Evolutionary conservation across 1,284 basidiomycete species (phyloP).

Genomic region (Trametes versicolor): DNA sequence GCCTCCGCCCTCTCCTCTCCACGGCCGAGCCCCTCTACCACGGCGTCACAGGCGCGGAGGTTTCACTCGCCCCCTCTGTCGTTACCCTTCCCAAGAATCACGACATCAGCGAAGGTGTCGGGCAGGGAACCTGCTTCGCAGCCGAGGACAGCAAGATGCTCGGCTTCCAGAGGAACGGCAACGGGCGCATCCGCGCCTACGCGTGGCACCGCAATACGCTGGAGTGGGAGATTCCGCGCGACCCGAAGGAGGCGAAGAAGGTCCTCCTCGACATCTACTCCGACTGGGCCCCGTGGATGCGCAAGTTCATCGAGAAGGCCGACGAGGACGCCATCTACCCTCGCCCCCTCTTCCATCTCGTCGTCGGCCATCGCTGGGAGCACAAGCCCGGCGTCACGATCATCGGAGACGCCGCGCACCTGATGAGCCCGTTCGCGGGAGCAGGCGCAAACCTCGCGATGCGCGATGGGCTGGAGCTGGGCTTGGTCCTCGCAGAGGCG

Average conservation of each 20-base stretch:
- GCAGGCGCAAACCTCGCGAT: constrained; percentile 54
- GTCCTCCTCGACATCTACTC: constrained; percentile 18
- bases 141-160: constrained; percentile 11
- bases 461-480: constrained; percentile 45
- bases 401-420: constrained; percentile 58
- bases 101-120: constrained; percentile 19
- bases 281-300: constrained; percentile 26
- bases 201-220: constrained; percentile 12
- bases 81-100: constrained; percentile 12
- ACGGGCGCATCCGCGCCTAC: constrained; percentile 28
- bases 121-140: constrained; percentile 10
- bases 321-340: constrained; percentile 26
- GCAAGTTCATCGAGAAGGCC: constrained; percentile 20
- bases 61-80: constrained; percentile 15
- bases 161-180: constrained; percentile 18
- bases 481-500: constrained; percentile 16
- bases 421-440: constrained; percentile 57
- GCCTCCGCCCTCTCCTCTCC: constrained; percentile 46
- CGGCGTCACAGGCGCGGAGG: constrained; percentile 22
- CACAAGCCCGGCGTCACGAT: constrained; percentile 36
- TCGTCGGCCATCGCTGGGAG: constrained; percentile 24
- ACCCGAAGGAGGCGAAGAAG: constrained; percentile 20
- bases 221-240: constrained; percentile 12
- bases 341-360: constrained; percentile 25
- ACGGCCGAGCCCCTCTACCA: constrained; percentile 10